These are phyloP conservation scores for Diaporthe australafricana DNA, from an alignment of 2,329 filamentous ascomycete genomes.

Conservation along the genomic window DNA sequence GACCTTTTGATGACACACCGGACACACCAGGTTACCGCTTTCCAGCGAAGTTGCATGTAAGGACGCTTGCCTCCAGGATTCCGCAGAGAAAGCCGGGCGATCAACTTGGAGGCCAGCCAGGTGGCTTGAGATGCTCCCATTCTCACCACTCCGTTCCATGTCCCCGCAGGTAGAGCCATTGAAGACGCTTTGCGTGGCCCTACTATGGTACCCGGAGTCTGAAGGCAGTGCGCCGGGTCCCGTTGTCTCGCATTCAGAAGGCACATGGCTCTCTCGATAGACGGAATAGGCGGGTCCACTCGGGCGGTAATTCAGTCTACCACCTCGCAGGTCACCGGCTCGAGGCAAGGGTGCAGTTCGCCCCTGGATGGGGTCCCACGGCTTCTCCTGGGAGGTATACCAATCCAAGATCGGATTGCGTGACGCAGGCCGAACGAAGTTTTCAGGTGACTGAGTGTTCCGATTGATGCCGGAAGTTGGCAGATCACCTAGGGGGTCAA, in stretches of 20 bases:
- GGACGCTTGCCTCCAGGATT: slow-evolving; percentile 31
- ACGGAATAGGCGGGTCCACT: slow-evolving; percentile 11
- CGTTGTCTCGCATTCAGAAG: slow-evolving; percentile 40
- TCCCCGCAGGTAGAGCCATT: slow-evolving; percentile 59
- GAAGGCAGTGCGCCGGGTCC: slow-evolving; percentile 48
- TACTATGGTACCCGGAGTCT: slow-evolving; percentile 62
- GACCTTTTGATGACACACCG: slow-evolving; percentile 52
- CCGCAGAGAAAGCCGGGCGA: neutral
- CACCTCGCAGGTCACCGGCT: slow-evolving; percentile 11
- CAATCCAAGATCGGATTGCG: slow-evolving; percentile 21
- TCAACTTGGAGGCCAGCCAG: slow-evolving; percentile 47
- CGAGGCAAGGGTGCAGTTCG: neutral
- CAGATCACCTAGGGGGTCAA: slow-evolving; percentile 29
- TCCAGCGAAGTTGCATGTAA: neutral
- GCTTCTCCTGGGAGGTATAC: slow-evolving; percentile 21
- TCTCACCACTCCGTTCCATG: slow-evolving; percentile 52
- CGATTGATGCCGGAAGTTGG: slow-evolving; percentile 13
- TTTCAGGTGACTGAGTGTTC: slow-evolving; percentile 7
- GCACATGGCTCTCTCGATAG: slow-evolving; percentile 27
- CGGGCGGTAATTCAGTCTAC: neutral
- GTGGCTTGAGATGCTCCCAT: slow-evolving; percentile 51
- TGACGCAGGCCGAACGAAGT: slow-evolving; percentile 9
- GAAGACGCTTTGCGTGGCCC: slow-evolving; percentile 55
- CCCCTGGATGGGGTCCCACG: slow-evolving; percentile 33
- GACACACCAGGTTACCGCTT: slow-evolving; percentile 47